Conservation (phyloP, 495 filamentous ascomycete genomes). For the Penicillium egyptiacum region DNA sequence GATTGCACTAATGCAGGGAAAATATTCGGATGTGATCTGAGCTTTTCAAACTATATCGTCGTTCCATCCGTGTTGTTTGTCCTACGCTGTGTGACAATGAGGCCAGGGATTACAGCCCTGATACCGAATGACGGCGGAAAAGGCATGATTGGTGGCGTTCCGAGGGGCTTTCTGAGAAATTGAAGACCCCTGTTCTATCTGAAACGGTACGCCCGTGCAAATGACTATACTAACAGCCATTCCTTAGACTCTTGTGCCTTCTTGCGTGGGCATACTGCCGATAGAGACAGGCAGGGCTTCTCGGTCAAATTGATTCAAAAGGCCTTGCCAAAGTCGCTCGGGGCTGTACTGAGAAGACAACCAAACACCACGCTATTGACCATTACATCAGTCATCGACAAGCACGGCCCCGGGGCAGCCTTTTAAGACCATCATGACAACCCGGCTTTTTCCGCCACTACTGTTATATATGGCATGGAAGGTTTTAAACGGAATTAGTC, state of each 20-base stretch:
- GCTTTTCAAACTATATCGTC: conserved; percentile 1
- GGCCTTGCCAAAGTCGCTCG: neutral
- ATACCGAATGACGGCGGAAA: neutral
- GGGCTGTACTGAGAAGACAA: neutral
- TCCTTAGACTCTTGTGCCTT: neutral
- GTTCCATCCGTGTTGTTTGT: neutral
- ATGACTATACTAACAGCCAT: neutral
- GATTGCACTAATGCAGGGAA: conserved; percentile 10
- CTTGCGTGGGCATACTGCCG: neutral
- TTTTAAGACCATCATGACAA: neutral
- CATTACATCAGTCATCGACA: neutral
- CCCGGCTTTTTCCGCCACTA: neutral
- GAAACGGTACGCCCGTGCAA: neutral
- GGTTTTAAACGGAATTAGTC: neutral
- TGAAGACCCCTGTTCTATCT: neutral
- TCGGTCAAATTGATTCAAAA: neutral
- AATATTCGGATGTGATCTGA: neutral
- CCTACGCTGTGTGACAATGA: conserved; percentile 5
- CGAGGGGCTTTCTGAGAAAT: neutral
- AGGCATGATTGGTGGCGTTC: conserved; percentile 7
- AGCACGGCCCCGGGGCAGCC: neutral
- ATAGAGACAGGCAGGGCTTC: neutral
- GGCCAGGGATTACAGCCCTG: neutral
- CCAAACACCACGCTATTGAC: neutral
- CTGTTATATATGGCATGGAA: neutral